A percentile compares a stretch with the other conserved stretches of the same genome.
phyloP scores from a whole-genome alignment of 768 basidiomycete species.

The Trametes villosa region DNA sequence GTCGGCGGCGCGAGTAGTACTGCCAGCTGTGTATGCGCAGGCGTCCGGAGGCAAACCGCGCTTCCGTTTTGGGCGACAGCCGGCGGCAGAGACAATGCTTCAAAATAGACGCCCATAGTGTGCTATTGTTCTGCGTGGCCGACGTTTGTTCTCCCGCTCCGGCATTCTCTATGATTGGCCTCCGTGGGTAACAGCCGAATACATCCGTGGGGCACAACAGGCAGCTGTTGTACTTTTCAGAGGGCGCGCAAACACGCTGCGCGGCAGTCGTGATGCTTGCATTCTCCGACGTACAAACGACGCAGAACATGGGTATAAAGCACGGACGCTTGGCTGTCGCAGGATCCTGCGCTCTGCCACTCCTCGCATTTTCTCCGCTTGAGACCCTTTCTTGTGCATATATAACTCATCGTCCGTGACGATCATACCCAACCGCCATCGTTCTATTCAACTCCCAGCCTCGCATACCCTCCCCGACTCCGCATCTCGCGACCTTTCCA shows the following conservation, averaged over 20 bases:
- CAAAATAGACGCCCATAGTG: background rate
- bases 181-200: background rate
- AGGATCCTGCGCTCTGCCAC: conserved; percentile 6
- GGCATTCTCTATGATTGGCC: background rate
- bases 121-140: conserved; percentile 6
- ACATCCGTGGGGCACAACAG: background rate
- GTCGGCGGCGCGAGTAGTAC: no score
- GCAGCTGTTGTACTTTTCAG: conserved; percentile 1
- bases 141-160: conserved; percentile 15
- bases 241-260: background rate
- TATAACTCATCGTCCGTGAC: conserved; percentile 21
- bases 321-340: background rate
- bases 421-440: background rate
- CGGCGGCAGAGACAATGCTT: conserved; percentile 2
- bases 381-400: background rate
- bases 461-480: background rate
- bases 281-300: background rate
- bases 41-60: no score
- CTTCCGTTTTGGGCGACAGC: no score
- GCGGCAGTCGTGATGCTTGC: background rate
- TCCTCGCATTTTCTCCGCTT: background rate
- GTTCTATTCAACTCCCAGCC: background rate
- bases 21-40: no score
- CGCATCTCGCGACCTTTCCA: background rate
- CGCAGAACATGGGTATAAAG: conserved; percentile 5